Conservation (phyloP, 1,139 yeast genomes). For the Blastobotrys indianensis region DNA sequence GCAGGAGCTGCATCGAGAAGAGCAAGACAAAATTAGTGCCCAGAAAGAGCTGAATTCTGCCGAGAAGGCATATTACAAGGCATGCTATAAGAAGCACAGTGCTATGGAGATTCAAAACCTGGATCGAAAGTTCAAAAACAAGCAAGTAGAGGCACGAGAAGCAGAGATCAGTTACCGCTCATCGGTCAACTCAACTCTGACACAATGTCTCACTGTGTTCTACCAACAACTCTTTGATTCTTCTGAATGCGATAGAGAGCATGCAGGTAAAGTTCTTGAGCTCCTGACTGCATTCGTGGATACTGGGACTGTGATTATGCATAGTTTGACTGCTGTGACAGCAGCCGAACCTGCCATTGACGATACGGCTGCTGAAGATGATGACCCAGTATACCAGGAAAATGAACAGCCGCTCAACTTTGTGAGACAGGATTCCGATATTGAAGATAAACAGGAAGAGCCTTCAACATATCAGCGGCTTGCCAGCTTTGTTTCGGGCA, state of each 20-base stretch:
- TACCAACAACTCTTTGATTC: slow-evolving; percentile 14
- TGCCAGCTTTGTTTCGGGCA: slow-evolving; percentile 10
- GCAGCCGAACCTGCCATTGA: not conserved
- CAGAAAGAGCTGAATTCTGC: slow-evolving; percentile 16
- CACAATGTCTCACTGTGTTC: slow-evolving; percentile 18
- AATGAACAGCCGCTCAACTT: too few species aligned
- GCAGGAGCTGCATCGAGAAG: slow-evolving; percentile 19
- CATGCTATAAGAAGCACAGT: slow-evolving; percentile 20
- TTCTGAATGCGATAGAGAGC: slow-evolving; percentile 12
- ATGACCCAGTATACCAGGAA: too few species aligned
- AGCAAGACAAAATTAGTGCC: slow-evolving; percentile 15
- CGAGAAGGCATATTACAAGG: slow-evolving; percentile 19
- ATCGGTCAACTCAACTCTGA: slow-evolving; percentile 15
- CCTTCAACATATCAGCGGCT: slow-evolving; percentile 4
- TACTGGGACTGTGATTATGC: too few species aligned
- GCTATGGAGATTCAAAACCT: slow-evolving; percentile 16
- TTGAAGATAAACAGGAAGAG: not conserved
- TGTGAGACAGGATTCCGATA: not conserved
- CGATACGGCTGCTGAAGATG: not conserved
- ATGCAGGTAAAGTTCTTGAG: slow-evolving; percentile 13
- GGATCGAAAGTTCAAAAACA: slow-evolving; percentile 16
- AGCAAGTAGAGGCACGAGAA: slow-evolving; percentile 11
- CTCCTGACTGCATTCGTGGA: too few species aligned
- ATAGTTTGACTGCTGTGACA: not conserved
- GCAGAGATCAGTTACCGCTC: slow-evolving; percentile 14